Evolutionary conservation across 2,329 filamentous ascomycete species (phyloP).

Genomic region (Cryphonectria carpinicola): DNA sequence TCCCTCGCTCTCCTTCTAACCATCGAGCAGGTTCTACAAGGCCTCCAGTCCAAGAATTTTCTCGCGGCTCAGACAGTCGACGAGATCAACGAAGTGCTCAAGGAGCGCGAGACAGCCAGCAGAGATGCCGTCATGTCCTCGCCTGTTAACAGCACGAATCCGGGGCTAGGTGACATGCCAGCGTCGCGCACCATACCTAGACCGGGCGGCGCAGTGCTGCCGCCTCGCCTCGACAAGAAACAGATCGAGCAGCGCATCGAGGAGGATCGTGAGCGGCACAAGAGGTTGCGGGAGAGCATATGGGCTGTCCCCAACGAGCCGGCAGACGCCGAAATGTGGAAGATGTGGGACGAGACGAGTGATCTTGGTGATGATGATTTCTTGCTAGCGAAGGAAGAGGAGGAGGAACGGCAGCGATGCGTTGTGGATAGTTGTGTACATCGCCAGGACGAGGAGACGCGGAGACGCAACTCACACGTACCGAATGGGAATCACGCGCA

Average conservation of each 20-base stretch:
- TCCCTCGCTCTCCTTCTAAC: too few relatives aligned
- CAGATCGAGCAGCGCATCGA: constrained; percentile 96
- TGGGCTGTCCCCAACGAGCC: constrained; percentile 78
- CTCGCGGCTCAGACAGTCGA: constrained; percentile 73
- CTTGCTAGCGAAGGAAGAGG: constrained; percentile 75
- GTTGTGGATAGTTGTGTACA: constrained; percentile 45
- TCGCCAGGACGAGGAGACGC: constrained; percentile 28
- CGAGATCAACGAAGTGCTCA: constrained; percentile 83
- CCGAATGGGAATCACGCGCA: constrained; percentile 29
- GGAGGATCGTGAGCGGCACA: constrained; percentile 94
- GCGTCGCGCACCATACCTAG: constrained; percentile 47
- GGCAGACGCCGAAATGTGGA: constrained; percentile 72
- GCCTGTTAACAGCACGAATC: constrained; percentile 47
- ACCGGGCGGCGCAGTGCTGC: constrained; percentile 34
- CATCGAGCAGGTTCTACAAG: constrained; percentile 63
- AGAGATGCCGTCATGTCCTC: constrained; percentile 59
- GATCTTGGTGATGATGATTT: constrained; percentile 88
- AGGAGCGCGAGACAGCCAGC: constrained; percentile 71
- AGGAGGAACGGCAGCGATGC: constrained; percentile 49
- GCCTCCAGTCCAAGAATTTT: constrained; percentile 71
- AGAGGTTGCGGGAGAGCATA: constrained; percentile 86
- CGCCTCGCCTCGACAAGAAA: constrained; percentile 70
- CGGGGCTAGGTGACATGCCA: constrained; percentile 46
- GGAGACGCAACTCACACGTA: constrained; percentile 16
- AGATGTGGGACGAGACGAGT: constrained; percentile 84